These are phyloP conservation scores for Zarea fungicola DNA, from an alignment of 2,329 filamentous ascomycete species.

Conservation along the genomic window DNA sequence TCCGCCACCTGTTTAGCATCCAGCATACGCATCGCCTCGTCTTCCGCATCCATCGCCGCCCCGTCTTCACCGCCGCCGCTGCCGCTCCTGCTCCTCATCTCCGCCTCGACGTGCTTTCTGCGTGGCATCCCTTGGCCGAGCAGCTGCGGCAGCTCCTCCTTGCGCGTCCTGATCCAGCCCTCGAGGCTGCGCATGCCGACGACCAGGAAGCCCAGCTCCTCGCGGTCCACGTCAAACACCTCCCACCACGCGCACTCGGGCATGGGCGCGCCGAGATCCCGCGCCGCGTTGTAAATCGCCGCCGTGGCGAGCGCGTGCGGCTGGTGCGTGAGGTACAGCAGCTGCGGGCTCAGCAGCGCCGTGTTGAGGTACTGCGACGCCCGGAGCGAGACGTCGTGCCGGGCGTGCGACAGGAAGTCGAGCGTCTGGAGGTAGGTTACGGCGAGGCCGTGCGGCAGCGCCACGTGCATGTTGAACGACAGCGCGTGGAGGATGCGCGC, in stretches of 20 bases:
- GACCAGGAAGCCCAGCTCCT: constrained; percentile 89
- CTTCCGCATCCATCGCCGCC: constrained; percentile 1
- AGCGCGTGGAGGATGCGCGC: constrained; percentile 69
- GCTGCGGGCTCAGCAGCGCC: constrained; percentile 77
- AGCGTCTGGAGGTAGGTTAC: constrained; percentile 91
- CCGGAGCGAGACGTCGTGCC: constrained; percentile 53
- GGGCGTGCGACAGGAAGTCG: constrained; percentile 51
- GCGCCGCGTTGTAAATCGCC: constrained; percentile 83
- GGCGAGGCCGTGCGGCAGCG: constrained; percentile 78
- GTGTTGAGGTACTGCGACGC: constrained; percentile 79
- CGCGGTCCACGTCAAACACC: constrained; percentile 91
- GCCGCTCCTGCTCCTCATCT: constrained; percentile 36
- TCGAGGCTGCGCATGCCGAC: constrained; percentile 78
- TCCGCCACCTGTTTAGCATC: constrained; percentile 17
- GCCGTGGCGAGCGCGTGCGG: constrained; percentile 79
- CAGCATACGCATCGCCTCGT: constrained; percentile 16
- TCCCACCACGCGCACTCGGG: constrained; percentile 94
- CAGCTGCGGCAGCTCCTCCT: constrained; percentile 47
- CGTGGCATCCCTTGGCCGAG: constrained; percentile 48
- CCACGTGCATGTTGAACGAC: constrained; percentile 78
- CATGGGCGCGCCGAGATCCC: constrained; percentile 70
- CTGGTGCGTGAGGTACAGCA: constrained; percentile 89
- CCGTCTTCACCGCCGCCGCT: background rate
- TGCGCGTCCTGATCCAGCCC: constrained; percentile 59
- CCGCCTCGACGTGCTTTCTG: constrained; percentile 51